A percentile compares a stretch with the other conserved stretches of the same genome.
These are phyloP conservation scores for Aspergillus vadensis DNA, from an alignment of 2,329 filamentous ascomycete species.

Conservation along the genomic window DNA sequence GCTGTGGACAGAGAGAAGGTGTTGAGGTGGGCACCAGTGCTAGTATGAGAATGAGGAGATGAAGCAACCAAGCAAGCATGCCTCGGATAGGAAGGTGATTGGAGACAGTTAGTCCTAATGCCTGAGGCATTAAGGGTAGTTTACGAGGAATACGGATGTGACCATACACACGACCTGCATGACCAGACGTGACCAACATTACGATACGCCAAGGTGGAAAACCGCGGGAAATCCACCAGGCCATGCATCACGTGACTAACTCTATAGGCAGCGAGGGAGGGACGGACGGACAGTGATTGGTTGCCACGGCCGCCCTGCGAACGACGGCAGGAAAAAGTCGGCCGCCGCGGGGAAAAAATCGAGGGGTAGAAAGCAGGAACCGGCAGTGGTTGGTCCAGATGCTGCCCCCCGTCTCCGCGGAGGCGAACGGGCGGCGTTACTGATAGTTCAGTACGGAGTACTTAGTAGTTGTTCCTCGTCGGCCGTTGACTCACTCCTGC, in stretches of 20 bases:
- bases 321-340: constrained; percentile 17
- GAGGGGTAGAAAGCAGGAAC: background rate
- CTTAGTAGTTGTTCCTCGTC: background rate
- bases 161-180: background rate
- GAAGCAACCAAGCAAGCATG: no score
- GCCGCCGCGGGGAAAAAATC: constrained; percentile 16
- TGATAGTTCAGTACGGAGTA: background rate
- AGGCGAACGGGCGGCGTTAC: background rate
- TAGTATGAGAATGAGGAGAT: background rate
- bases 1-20: background rate
- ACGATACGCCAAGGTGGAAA: background rate
- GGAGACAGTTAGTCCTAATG: background rate
- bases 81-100: no score
- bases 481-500: constrained; percentile 15
- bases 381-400: background rate
- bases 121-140: background rate
- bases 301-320: constrained; percentile 12
- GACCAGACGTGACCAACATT: background rate
- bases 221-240: constrained; percentile 1
- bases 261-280: constrained; percentile 13
- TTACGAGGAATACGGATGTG: background rate
- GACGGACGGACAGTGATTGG: constrained; percentile 17
- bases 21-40: background rate
- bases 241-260: background rate
- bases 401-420: background rate